Base-by-base conservation (phyloP, 208 protist species). In the Borovskyia barvae region DNA sequence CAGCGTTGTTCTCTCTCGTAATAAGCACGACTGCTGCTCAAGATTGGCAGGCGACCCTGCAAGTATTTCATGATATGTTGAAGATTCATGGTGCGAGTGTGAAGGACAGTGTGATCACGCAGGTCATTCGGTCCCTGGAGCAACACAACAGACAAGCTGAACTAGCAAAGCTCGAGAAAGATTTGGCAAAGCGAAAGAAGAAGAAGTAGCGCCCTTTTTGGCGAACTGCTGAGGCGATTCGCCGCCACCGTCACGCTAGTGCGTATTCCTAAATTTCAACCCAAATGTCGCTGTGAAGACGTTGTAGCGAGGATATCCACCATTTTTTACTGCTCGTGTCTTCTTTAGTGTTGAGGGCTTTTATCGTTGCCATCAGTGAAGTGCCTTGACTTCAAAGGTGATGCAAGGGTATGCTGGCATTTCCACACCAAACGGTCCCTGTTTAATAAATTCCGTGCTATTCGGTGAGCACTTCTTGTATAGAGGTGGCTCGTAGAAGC, bases 21-120 rank as follows among this genome's bases (percentile, higher is more conserved):
- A 86, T 95, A 46, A 72, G 66, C 12, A 79, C 80, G 9, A 61
- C 75, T 12, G 55, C 73, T 15, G 78, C 59, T 28, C 82, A 93
- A 50, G 85, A 61, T 39, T 95, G 90, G 86, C 69, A 64, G 3
- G 67, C 52, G 0, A 92, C 86, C 4, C 66, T 90, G 32, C 51
- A 45, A 12, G 62, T 93, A 7, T 95, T 93, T 51, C 66, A 92
- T 42, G 72, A 85, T 8, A 66, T 93, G 58, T 33, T 87, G 46
- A 90, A 85, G 48, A 14, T 78, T 1, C 82, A 93, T 61, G 85
- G 90, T 3, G 43, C 58, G 1, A 66, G 53, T 19, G 71, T 93
- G 17, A 95, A 92, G 54, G 86, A 95, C 14, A 70, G 52, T 29
- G 77, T 95, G 3, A 60, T 90, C 15, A 78, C 82, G 37, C 87